Evolutionary conservation across 306 rosid genomes (phyloP).

Genomic region (Medicago arabica): DNA sequence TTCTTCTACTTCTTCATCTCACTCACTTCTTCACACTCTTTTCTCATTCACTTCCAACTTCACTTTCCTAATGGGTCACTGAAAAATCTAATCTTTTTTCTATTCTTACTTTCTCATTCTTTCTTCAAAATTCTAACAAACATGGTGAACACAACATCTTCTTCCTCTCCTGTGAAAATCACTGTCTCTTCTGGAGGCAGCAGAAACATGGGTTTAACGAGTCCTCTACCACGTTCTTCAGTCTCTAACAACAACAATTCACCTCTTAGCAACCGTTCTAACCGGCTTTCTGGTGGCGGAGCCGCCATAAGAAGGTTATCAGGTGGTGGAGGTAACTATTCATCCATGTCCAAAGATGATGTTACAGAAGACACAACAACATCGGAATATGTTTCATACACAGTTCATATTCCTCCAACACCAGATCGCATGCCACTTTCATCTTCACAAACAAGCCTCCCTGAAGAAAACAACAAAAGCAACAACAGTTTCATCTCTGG

Average conservation of each 20-base stretch:
- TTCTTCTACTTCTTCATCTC: neutral
- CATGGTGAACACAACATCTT: conserved; percentile 65
- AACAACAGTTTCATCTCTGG: conserved; percentile 65
- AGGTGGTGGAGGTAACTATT: conserved; percentile 41
- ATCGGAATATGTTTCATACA: conserved; percentile 64
- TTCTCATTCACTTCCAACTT: conserved; percentile 14
- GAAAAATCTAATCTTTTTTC: neutral
- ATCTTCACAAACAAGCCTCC: conserved; percentile 58
- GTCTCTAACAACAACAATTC: conserved; percentile 66
- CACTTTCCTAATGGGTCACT: conserved; percentile 36
- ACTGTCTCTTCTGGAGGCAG: conserved; percentile 74
- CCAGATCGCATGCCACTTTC: conserved; percentile 74
- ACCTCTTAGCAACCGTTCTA: conserved; percentile 61
- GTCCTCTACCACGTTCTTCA: conserved; percentile 74
- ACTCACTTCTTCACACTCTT: neutral
- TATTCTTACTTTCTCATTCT: neutral
- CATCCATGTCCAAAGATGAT: conserved; percentile 52
- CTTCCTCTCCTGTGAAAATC: conserved; percentile 82
- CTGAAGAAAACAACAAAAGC: conserved; percentile 42
- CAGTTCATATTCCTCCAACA: conserved; percentile 89
- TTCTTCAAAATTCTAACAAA: neutral
- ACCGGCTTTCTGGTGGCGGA: conserved; percentile 42
- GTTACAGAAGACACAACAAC: conserved; percentile 44
- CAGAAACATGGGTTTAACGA: conserved; percentile 74
- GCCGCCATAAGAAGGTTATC: conserved; percentile 46